Conservation (phyloP, 768 basidiomycete genomes). For the Obba rivulosa region DNA sequence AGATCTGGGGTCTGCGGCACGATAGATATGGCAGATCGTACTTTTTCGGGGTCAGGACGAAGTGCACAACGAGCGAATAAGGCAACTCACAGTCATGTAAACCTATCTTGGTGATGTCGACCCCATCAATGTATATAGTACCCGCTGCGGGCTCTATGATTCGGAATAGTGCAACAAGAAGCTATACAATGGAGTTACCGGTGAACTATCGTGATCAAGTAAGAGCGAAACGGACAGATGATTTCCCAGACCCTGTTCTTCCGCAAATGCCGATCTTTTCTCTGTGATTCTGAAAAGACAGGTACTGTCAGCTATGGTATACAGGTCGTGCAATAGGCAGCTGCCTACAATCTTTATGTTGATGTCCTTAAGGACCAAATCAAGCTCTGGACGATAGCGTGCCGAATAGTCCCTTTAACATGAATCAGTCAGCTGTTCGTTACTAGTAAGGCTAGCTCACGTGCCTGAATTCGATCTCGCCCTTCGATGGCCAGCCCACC, state of each 20-base stretch:
- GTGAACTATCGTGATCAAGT: neutral
- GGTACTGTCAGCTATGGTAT: slow-evolving; percentile 7
- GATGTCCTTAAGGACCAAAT: slow-evolving; percentile 74
- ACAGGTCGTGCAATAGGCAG: neutral
- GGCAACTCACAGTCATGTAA: slow-evolving; percentile 46
- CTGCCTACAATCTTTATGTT: slow-evolving; percentile 58
- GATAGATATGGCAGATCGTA: slow-evolving; percentile 77
- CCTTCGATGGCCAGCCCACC: slow-evolving; percentile 65
- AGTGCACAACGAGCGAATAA: neutral
- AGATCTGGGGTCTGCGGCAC: slow-evolving; percentile 74
- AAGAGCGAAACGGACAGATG: slow-evolving; percentile 46
- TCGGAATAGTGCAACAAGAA: slow-evolving; percentile 69
- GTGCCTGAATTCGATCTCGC: slow-evolving; percentile 68
- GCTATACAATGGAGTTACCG: slow-evolving; percentile 24
- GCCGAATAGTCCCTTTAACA: slow-evolving; percentile 61
- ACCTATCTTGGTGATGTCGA: slow-evolving; percentile 74
- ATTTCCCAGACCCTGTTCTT: slow-evolving; percentile 78
- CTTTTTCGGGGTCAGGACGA: slow-evolving; percentile 27
- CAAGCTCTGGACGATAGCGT: slow-evolving; percentile 75
- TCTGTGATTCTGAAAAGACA: slow-evolving; percentile 48
- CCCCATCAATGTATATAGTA: slow-evolving; percentile 64
- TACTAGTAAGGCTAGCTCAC: slow-evolving; percentile 19
- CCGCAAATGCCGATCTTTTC: slow-evolving; percentile 92
- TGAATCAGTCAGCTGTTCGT: neutral
- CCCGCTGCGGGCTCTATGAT: slow-evolving; percentile 70